A percentile compares a stretch with the other conserved stretches of the same genome.
Evolutionary conservation across 2,329 filamentous ascomycete genomes (phyloP).

Genomic region (Sporothrix inflata): DNA sequence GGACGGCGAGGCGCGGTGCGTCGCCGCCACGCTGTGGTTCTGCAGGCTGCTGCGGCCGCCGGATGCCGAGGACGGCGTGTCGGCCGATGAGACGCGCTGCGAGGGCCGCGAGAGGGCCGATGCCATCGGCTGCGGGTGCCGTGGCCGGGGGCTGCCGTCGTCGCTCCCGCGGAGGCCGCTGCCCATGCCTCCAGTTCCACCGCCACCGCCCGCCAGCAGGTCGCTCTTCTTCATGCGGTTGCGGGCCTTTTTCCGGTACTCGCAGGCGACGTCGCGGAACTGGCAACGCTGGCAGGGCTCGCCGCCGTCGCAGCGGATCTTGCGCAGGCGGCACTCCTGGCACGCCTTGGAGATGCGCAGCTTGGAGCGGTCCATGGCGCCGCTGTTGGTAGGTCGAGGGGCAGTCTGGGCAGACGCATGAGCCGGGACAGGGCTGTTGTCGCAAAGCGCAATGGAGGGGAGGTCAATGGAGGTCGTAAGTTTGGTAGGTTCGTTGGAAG

Average conservation of each 20-base stretch:
- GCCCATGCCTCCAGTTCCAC: neutral
- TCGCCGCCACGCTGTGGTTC: slow-evolving; percentile 32
- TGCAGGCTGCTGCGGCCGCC: slow-evolving; percentile 25
- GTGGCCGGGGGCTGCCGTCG: neutral
- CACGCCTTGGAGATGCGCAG: slow-evolving; percentile 34
- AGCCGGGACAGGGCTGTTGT: neutral
- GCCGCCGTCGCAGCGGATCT: slow-evolving; percentile 34
- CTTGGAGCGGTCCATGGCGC: slow-evolving; percentile 30
- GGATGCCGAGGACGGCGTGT: slow-evolving; percentile 4
- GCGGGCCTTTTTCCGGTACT: slow-evolving; percentile 33
- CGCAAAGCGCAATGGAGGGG: neutral
- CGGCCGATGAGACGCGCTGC: neutral
- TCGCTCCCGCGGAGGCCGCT: neutral
- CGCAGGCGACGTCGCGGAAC: slow-evolving; percentile 29
- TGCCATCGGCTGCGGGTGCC: neutral
- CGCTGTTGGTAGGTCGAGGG: neutral
- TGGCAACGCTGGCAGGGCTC: slow-evolving; percentile 33
- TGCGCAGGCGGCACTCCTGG: slow-evolving; percentile 33
- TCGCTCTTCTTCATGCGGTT: slow-evolving; percentile 32
- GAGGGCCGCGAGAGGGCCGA: too few species aligned
- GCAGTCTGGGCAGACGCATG: neutral
- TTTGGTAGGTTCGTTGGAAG: too few species aligned
- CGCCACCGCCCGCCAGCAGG: slow-evolving; percentile 7
- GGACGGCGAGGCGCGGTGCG: slow-evolving; percentile 32
- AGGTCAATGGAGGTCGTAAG: neutral